Percentiles rank a stretch among this genome's conserved stretches.
phyloP scores from a whole-genome alignment of 2,329 filamentous ascomycete species.

The Cladosporium halotolerans region DNA sequence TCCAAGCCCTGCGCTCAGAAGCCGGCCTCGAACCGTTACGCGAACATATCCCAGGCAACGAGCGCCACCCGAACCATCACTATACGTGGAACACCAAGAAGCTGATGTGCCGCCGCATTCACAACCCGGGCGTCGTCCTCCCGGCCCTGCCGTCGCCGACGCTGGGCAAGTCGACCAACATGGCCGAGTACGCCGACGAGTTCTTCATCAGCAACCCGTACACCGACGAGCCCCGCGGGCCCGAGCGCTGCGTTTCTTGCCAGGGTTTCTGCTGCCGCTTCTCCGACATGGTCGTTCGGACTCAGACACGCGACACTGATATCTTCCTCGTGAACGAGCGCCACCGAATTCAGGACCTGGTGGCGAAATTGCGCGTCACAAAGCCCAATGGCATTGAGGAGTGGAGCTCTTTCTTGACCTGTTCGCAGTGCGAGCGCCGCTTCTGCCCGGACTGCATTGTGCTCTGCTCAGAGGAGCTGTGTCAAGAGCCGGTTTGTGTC shows the following conservation, averaged over 20 bases:
- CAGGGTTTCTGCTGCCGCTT: constrained; percentile 15
- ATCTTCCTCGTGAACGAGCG: neutral
- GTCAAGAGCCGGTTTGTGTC: constrained; percentile 5
- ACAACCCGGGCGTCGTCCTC: constrained; percentile 6
- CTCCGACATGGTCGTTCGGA: neutral
- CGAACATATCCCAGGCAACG: constrained; percentile 5
- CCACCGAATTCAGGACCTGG: neutral
- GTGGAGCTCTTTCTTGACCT: constrained; percentile 17
- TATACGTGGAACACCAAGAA: constrained; percentile 17
- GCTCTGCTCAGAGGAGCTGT: constrained; percentile 4
- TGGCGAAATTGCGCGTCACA: neutral
- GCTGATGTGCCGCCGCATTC: constrained; percentile 14
- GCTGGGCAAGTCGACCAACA: neutral
- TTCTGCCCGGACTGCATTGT: constrained; percentile 8
- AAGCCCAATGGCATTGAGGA: constrained; percentile 17
- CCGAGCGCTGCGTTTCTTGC: constrained; percentile 14
- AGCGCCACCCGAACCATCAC: constrained; percentile 14
- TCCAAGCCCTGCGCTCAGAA: constrained; percentile 8
- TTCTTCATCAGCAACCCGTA: constrained; percentile 3
- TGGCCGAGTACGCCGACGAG: constrained; percentile 2
- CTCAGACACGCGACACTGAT: neutral
- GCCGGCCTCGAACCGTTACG: constrained; percentile 10
- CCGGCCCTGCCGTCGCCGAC: neutral
- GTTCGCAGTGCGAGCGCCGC: constrained; percentile 15
- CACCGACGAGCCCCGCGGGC: constrained; percentile 7